Percentiles rank a stretch among this genome's conserved stretches.
These are phyloP conservation scores for Takashimella tepidaria DNA, from an alignment of 1,284 basidiomycete genomes.

Conservation along the genomic window DNA sequence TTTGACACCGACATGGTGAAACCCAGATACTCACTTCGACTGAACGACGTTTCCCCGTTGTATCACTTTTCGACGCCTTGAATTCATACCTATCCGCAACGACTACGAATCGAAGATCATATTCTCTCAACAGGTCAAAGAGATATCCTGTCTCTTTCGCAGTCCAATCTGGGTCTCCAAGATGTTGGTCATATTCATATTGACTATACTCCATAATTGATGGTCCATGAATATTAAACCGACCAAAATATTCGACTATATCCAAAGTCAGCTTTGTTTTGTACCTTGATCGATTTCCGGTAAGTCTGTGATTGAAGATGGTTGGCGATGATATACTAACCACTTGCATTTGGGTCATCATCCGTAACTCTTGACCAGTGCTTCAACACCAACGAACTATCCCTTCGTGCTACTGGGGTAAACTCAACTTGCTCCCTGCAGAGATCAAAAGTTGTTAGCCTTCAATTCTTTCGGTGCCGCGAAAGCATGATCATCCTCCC, in stretches of 20 bases:
- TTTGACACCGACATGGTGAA: constrained; percentile 1
- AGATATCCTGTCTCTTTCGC: constrained; percentile 94
- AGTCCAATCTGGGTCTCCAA: constrained; percentile 81
- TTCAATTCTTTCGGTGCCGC: no score
- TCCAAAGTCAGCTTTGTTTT: constrained; percentile 36
- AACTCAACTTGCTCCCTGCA: constrained; percentile 76
- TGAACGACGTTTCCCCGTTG: constrained; percentile 50
- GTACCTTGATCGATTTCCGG: no score
- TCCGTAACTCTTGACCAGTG: constrained; percentile 43
- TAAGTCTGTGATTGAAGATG: no score
- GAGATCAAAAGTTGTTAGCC: no score
- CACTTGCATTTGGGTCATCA: constrained; percentile 26
- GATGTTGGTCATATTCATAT: constrained; percentile 79
- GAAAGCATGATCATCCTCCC: no score
- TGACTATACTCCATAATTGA: constrained; percentile 75
- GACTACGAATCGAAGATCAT: constrained; percentile 86
- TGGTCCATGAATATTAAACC: constrained; percentile 46
- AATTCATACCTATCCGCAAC: constrained; percentile 86
- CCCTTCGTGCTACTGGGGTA: constrained; percentile 43
- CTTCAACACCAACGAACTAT: constrained; percentile 18
- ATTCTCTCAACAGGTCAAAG: constrained; percentile 72
- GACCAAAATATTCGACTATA: constrained; percentile 41
- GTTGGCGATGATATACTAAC: constrained; percentile 15
- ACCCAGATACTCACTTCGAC: constrained; percentile 58
- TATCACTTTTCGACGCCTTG: constrained; percentile 16